Conservation (phyloP, 2,329 filamentous ascomycete genomes). For the Sarocladiaceae sp. region DNA sequence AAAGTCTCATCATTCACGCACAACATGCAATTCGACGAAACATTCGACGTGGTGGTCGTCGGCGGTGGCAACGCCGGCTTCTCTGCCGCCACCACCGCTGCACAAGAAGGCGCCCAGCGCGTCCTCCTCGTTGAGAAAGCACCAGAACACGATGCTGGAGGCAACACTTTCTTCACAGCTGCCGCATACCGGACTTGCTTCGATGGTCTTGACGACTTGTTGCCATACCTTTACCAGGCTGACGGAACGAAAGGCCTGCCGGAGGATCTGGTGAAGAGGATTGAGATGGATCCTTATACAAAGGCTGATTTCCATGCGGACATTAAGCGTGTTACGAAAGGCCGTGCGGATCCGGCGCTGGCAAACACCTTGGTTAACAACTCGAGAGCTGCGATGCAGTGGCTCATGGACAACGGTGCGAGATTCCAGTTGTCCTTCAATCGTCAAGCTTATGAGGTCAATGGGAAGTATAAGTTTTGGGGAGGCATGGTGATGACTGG, state of each 20-base stretch:
- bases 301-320: constrained; percentile 49
- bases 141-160: constrained; percentile 54
- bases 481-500: constrained; percentile 45
- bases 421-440: constrained; percentile 60
- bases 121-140: constrained; percentile 59
- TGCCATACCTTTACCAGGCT: constrained; percentile 31
- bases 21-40: constrained; percentile 2
- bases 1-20: too few species aligned
- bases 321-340: constrained; percentile 50
- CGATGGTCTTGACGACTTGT: constrained; percentile 48
- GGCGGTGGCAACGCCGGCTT: constrained; percentile 64
- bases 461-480: constrained; percentile 61
- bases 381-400: constrained; percentile 46
- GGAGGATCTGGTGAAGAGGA: constrained; percentile 41
- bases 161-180: constrained; percentile 63
- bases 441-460: constrained; percentile 61
- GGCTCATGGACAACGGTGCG: constrained; percentile 51
- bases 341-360: constrained; percentile 47
- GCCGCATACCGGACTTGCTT: constrained; percentile 58
- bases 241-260: constrained; percentile 5
- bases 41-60: constrained; percentile 45
- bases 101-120: constrained; percentile 35
- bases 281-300: constrained; percentile 57
- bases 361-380: constrained; percentile 45
- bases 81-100: constrained; percentile 53